These are phyloP conservation scores for Backusella australiensis DNA, from an alignment of 192 early-diverging fungal genomes.

Conservation along the genomic window DNA sequence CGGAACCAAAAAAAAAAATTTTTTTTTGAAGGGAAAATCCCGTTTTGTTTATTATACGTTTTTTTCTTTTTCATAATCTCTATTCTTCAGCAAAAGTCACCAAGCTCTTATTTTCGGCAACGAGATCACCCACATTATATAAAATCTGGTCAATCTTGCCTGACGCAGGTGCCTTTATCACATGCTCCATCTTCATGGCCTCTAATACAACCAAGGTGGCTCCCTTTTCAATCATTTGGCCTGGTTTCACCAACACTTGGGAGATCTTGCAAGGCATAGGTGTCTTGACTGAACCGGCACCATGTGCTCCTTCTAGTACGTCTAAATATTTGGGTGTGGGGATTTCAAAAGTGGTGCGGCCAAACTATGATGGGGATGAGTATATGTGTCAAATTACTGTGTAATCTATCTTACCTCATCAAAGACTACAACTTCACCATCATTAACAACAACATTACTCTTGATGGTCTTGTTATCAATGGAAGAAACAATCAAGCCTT, in stretches of 20 bases:
- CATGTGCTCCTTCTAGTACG: conserved; percentile 41
- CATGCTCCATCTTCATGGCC: conserved; percentile 99
- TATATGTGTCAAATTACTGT: neutral
- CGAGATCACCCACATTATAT: conserved; percentile 85
- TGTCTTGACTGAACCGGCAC: conserved; percentile 70
- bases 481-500: conserved; percentile 52
- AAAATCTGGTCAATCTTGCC: conserved; percentile 73
- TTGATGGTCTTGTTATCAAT: conserved; percentile 61
- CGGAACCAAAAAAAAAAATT: neutral
- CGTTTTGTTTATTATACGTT: neutral
- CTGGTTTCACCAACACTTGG: conserved; percentile 70
- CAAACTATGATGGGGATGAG: conserved; percentile 32
- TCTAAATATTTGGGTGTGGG: conserved; percentile 57
- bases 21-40: neutral
- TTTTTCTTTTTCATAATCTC: neutral
- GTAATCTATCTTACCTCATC: conserved; percentile 37
- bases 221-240: conserved; percentile 79
- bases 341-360: conserved; percentile 49
- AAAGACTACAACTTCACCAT: conserved; percentile 65
- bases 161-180: conserved; percentile 75
- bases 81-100: conserved; percentile 67
- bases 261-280: conserved; percentile 99
- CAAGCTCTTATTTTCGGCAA: conserved; percentile 80
- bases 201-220: conserved; percentile 83
- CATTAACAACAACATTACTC: conserved; percentile 62